Base-by-base conservation (phyloP, 2,329 filamentous ascomycete genomes). In the Aspergillus texensis region DNA sequence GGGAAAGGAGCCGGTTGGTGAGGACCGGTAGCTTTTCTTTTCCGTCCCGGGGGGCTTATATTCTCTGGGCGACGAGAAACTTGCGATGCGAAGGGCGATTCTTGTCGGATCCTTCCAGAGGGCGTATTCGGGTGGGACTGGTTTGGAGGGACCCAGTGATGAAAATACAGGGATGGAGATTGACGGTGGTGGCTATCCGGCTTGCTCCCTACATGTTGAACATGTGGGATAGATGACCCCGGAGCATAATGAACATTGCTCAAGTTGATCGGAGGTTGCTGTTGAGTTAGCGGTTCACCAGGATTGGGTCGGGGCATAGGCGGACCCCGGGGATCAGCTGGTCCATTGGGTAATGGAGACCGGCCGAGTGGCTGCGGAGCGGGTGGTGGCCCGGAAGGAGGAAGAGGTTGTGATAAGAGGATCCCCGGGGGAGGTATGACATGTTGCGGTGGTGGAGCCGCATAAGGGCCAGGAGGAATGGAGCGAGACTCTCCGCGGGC, bases 111-210 rank as follows among this genome's bases (percentile, higher is more conserved):
- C 58, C 87, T 90, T 87, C 90, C 89, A 81, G 91, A 89, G 73
- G 91, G 90, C 66, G 90, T 91, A 72, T 86, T 86, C 65, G 91
- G 90, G 75, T 91, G 89, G 64, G 85, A 84, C 67, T 77, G 91
- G 85, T 66, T 86, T 16, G 93, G 93, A 53, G 93, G 93, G 64
- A 94, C 91, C 93, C 93, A 97, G 75, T 96, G 92, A 74, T 96
- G 92, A 76, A 97, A 97, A 77, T 92, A 95, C 55, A 96, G 91
- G 26, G 89, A 91, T 0, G 90, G 88, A 21, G 88, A 85, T 67
- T 89, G 83, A 52, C 86, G 79, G 54, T 88, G 87, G 68, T 90
- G 68, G 16, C 62, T 85, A 70, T 89, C 87, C 63, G 85, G 84
- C 53, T 79, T 75, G 45, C 83, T 78, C 9, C 82, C 79, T 60